Evolutionary conservation across 1,139 yeast genomes (phyloP), one percentile per base, ranked within the genome.

Genomic region (Yamadazyma songkhlaensis): DNA sequence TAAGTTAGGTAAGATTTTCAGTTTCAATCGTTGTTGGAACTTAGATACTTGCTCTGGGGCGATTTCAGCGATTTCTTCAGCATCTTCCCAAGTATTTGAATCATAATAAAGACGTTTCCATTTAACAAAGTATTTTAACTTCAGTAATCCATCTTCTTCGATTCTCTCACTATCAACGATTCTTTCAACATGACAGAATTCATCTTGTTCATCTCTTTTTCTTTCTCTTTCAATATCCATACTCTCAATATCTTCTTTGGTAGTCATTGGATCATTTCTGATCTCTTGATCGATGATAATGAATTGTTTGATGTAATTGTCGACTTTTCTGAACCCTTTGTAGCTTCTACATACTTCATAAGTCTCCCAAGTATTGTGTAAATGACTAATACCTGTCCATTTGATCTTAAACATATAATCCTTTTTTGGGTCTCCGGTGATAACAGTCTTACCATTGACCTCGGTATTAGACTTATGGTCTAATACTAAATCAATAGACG

Each of bases 31-130:
- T 47, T 75, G 81, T 60, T 92, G 96, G 58, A 81, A 94, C 47
- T 81, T 81, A 37, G 84, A 77, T 3, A 92, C 97, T 56, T 84
- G 89, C 9, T 74, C 77, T 0, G 97, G 97, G 3, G 96, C 89
- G 39, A 84, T 63, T 42, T 77, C 75, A 1, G 94, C 97, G 48
- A 94, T 88, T 47, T 79, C 84, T 39, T 83, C 84, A 1, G 96
- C 97, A 50, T 82, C 79, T 63, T 94, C 99, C 98, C 98, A 94
- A 4, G 97, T 88, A 46, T 96, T 88, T 49, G 87, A 95, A 60
- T 94, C 97, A 55, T 94, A 94, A 54, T 90, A 86, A 31, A 94
- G 72, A 42, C 97, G 75, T 57, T 81, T 84, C 98, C 98, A 92
- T 60, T 94, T 94, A 43, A 90, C 92, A 44, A 84, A 77, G 57